A percentile compares a stretch with the other conserved stretches of the same genome.
Conservation (phyloP, 441 rosid genomes). For the Francoa sonchifolia region DNA sequence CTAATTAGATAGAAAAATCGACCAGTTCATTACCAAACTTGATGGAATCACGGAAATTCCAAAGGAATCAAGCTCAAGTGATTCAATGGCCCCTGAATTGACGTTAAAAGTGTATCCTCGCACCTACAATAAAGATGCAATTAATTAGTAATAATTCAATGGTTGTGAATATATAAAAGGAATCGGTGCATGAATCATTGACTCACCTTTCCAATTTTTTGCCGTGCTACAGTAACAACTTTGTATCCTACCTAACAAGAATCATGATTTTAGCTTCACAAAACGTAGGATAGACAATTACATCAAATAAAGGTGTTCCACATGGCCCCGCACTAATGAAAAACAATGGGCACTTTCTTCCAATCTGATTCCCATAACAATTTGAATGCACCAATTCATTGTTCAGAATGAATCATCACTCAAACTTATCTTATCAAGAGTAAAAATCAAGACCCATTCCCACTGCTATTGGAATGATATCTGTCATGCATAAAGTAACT, state of each 20-base stretch:
- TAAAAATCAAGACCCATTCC: no score
- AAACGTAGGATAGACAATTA: no score
- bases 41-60: slow-evolving; percentile 83
- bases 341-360: no score
- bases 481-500: no score
- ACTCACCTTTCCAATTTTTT: slow-evolving; percentile 67
- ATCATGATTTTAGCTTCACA: slow-evolving; percentile 16
- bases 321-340: no score
- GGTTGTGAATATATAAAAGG: background rate
- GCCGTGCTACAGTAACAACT: slow-evolving; percentile 49
- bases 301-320: no score
- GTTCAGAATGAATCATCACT: no score
- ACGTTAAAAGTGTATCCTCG: slow-evolving; percentile 77
- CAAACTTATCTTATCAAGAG: no score
- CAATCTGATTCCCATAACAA: no score
- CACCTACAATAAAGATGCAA: slow-evolving; percentile 28
- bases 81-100: slow-evolving; percentile 62
- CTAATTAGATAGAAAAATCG: slow-evolving; percentile 8
- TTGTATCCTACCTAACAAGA: slow-evolving; percentile 70
- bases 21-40: slow-evolving; percentile 46
- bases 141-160: slow-evolving; percentile 1
- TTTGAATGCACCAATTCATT: no score
- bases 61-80: slow-evolving; percentile 80
- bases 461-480: no score
- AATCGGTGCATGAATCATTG: slow-evolving; percentile 1